phyloP scores from a whole-genome alignment of 768 basidiomycete species.

The Lactarius trivialis region DNA sequence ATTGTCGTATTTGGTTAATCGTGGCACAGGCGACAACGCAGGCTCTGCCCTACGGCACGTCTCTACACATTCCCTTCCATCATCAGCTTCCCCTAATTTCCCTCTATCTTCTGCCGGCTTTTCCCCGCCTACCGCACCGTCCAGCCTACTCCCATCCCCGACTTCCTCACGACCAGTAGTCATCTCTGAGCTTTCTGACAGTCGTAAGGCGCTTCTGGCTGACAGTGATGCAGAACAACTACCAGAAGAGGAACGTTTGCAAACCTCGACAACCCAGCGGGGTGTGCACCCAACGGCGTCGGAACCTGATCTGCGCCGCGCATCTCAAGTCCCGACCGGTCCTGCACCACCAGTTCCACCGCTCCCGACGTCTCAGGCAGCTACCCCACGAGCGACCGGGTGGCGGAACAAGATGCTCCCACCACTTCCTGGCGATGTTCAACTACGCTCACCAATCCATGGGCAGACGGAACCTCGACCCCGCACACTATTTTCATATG shows the following conservation, averaged over 20 bases:
- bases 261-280: constrained; percentile 1
- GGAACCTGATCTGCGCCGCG: constrained; percentile 55
- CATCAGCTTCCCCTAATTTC: constrained; percentile 50
- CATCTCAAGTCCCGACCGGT: constrained; percentile 24
- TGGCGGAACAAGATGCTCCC: constrained; percentile 71
- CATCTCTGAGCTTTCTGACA: constrained; percentile 48
- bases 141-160: constrained; percentile 69
- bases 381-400: constrained; percentile 24
- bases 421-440: constrained; percentile 54
- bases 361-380: constrained; percentile 3
- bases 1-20: constrained; percentile 73
- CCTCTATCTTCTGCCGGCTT: constrained; percentile 51
- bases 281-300: constrained; percentile 49
- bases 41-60: constrained; percentile 46
- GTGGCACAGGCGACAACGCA: constrained; percentile 48
- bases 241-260: constrained; percentile 17
- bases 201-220: constrained; percentile 36
- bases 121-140: constrained; percentile 70
- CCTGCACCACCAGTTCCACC: constrained; percentile 25
- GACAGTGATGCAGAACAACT: constrained; percentile 39
- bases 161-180: constrained; percentile 60
- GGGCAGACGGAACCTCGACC: constrained; percentile 43
- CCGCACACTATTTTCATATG: constrained; percentile 58
- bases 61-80: constrained; percentile 65
- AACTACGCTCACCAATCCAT: constrained; percentile 27